Evolutionary conservation across 2,329 filamentous ascomycete species (phyloP).

Genomic region (Verticillium nubilum): DNA sequence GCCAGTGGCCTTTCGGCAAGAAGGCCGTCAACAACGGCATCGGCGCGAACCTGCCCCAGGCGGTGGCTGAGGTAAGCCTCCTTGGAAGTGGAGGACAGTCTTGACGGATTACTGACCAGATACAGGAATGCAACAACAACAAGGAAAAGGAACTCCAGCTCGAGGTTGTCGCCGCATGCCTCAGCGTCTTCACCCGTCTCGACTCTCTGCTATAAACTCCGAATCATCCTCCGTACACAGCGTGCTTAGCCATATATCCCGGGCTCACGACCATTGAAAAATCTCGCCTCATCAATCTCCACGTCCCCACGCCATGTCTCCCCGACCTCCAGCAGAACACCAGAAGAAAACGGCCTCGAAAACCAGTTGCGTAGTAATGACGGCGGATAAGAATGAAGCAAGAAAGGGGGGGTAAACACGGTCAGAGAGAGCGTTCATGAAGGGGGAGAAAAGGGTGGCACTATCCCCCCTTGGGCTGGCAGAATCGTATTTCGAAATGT

Average conservation of each 20-base stretch:
- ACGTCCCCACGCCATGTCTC: neutral
- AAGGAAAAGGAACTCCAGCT: conserved; percentile 96
- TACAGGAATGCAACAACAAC: conserved; percentile 68
- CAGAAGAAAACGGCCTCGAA: neutral
- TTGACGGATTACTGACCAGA: conserved; percentile 13
- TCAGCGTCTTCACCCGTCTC: conserved; percentile 95
- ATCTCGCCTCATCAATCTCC: neutral
- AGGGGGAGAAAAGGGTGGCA: neutral
- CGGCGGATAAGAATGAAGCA: neutral
- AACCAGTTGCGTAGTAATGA: neutral
- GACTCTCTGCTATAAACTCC: conserved; percentile 83
- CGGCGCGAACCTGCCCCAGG: conserved; percentile 84
- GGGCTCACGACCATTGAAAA: neutral
- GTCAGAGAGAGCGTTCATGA: neutral
- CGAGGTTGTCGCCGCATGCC: conserved; percentile 92
- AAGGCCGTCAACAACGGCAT: conserved; percentile 76
- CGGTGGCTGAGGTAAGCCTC: conserved; percentile 70
- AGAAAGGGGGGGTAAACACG: neutral
- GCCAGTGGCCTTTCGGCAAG: conserved; percentile 92
- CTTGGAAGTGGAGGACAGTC: no score
- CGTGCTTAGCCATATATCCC: neutral
- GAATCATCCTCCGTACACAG: neutral
- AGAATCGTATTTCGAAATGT: neutral
- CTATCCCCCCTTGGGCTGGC: no score
- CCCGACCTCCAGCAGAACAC: neutral